Conservation (phyloP, 495 filamentous ascomycete species). For the Xylaria venustula region DNA sequence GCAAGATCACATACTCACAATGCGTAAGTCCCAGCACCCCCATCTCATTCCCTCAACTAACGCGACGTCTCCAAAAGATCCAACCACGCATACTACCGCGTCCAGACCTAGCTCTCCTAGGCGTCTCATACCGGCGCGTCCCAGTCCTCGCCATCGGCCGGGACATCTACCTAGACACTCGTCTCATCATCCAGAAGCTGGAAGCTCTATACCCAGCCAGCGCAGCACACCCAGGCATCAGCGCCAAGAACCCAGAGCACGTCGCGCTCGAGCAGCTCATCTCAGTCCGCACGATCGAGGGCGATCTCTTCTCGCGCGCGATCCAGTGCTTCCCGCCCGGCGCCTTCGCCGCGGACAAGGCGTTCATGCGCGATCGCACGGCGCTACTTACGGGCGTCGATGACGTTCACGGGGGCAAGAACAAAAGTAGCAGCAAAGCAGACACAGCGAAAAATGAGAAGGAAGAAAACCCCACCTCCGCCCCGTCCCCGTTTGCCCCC, state of each 20-base stretch:
- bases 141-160: slow-evolving; percentile 59
- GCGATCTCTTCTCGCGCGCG: slow-evolving; percentile 48
- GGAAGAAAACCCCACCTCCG: slow-evolving; percentile 1
- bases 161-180: slow-evolving; percentile 47
- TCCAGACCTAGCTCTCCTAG: slow-evolving; percentile 53
- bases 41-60: not conserved
- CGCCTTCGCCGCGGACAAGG: slow-evolving; percentile 24
- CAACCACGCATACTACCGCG: slow-evolving; percentile 61
- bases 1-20: slow-evolving; percentile 56
- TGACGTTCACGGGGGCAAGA: too few species aligned
- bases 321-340: slow-evolving; percentile 18
- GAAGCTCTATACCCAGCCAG: slow-evolving; percentile 46
- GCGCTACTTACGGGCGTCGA: slow-evolving; percentile 23
- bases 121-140: slow-evolving; percentile 64
- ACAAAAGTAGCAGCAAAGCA: too few species aligned
- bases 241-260: slow-evolving; percentile 10
- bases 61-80: slow-evolving; percentile 36
- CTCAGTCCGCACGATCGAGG: slow-evolving; percentile 33
- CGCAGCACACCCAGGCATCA: slow-evolving; percentile 13
- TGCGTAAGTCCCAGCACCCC: slow-evolving; percentile 40
- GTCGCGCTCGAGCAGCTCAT: slow-evolving; percentile 20
- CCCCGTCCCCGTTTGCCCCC: slow-evolving; percentile 31
- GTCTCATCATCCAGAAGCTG: slow-evolving; percentile 59
- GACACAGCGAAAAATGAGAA: slow-evolving; percentile 8
- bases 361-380: slow-evolving; percentile 54